These are phyloP conservation scores for Globisporangium paddicum DNA, from an alignment of 352 stramenopile species.

Conservation along the genomic window DNA sequence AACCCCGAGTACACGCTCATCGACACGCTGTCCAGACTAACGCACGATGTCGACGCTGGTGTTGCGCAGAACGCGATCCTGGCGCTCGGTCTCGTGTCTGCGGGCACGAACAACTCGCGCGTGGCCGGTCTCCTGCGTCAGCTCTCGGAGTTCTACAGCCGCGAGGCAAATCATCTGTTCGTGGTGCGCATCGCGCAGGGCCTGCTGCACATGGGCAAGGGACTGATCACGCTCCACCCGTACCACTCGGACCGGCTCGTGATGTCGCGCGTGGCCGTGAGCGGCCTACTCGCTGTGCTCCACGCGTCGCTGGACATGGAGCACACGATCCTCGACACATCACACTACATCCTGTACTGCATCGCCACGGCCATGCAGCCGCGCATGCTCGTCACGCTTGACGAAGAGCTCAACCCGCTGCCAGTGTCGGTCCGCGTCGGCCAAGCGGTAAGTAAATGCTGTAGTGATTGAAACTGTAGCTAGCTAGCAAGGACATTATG, in stretches of 20 bases:
- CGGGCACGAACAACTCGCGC: slow-evolving; percentile 99
- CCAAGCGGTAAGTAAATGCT: slow-evolving; percentile 87
- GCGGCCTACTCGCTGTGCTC: slow-evolving; percentile 94
- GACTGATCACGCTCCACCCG: slow-evolving; percentile 96
- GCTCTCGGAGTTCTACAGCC: slow-evolving; percentile 97
- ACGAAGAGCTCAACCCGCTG: slow-evolving; percentile 96
- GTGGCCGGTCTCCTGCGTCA: slow-evolving; percentile 96
- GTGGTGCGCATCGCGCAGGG: slow-evolving; percentile 98
- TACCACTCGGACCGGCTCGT: slow-evolving; percentile 96
- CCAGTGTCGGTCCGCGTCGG: slow-evolving; percentile 98
- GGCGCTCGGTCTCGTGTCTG: slow-evolving; percentile 94
- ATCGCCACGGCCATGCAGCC: slow-evolving; percentile 97
- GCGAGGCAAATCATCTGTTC: slow-evolving; percentile 97
- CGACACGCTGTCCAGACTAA: slow-evolving; percentile 98
- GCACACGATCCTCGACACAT: slow-evolving; percentile 97
- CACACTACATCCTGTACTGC: slow-evolving; percentile 98
- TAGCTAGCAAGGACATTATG: background rate
- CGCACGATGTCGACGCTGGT: slow-evolving; percentile 96
- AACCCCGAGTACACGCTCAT: slow-evolving; percentile 96
- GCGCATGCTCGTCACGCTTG: slow-evolving; percentile 97
- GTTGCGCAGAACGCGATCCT: slow-evolving; percentile 98
- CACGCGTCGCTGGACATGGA: slow-evolving; percentile 97
- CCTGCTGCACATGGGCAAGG: slow-evolving; percentile 99
- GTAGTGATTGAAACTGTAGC: background rate
- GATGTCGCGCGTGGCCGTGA: slow-evolving; percentile 90